Conservation (phyloP, 495 filamentous ascomycete species). For the Talaromyces ruber region DNA sequence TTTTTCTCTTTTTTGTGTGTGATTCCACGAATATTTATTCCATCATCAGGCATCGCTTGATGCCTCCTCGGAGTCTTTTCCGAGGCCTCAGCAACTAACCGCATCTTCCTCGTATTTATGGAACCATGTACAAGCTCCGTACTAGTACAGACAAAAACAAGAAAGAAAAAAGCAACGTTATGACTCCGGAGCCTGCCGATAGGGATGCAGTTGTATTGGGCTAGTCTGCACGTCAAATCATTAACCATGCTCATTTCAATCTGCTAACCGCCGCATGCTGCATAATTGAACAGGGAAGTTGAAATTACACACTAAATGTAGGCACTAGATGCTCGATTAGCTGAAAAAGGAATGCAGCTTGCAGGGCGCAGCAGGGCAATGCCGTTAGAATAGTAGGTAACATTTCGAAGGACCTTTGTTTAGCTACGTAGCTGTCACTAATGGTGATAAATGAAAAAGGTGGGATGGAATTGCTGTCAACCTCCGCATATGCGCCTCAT, state of each 20-base stretch:
- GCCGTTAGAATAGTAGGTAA: background rate
- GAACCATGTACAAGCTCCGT: background rate
- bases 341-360: background rate
- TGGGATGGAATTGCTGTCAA: background rate
- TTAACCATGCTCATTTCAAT: background rate
- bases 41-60: background rate
- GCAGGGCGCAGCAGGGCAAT: background rate
- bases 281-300: background rate
- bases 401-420: background rate
- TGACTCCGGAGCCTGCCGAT: background rate
- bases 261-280: background rate
- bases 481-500: background rate
- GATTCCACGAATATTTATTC: background rate
- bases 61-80: background rate
- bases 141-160: background rate
- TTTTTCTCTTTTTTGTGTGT: background rate
- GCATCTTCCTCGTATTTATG: background rate
- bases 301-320: background rate
- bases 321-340: background rate
- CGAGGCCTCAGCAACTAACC: too few relatives aligned
- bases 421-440: background rate
- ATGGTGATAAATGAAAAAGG: background rate
- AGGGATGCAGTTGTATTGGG: background rate
- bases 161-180: background rate
- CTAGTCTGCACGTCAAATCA: background rate